A percentile compares a stretch with the other conserved stretches of the same genome.
Evolutionary conservation across 345 rosid genomes (phyloP).

Genomic region (Noccaea bulbosa): DNA sequence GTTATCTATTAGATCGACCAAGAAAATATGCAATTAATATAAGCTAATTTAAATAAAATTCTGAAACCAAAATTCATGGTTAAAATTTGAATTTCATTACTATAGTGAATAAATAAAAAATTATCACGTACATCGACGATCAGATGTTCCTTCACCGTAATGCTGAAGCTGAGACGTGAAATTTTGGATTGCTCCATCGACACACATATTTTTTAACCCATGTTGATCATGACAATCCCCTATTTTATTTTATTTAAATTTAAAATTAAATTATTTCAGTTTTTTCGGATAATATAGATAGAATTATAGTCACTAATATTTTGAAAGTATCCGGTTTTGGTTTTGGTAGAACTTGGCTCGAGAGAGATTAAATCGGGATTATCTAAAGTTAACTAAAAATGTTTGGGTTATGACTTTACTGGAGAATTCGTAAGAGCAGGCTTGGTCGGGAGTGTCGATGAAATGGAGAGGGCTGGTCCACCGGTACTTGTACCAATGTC

Average conservation of each 20-base stretch:
- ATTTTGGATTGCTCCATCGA: slow-evolving; percentile 85
- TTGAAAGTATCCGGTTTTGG: background rate
- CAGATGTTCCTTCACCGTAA: slow-evolving; percentile 79
- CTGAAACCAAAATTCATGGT: no score
- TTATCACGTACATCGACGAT: slow-evolving; percentile 66
- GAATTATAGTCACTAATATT: background rate
- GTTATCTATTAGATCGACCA: slow-evolving; percentile 58
- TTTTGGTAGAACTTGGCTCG: slow-evolving; percentile 8
- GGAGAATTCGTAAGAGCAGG: slow-evolving; percentile 78
- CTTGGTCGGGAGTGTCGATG: slow-evolving; percentile 86
- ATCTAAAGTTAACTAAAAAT: background rate
- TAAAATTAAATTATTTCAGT: background rate
- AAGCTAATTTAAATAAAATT: background rate
- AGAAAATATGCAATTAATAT: background rate
- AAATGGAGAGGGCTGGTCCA: slow-evolving; percentile 91
- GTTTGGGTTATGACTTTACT: slow-evolving; percentile 51
- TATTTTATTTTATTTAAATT: slow-evolving; percentile 23
- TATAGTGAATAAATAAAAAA: background rate
- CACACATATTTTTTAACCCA: slow-evolving; percentile 67
- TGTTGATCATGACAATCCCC: slow-evolving; percentile 88
- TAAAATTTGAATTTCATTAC: background rate
- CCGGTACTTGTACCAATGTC: slow-evolving; percentile 58
- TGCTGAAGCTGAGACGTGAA: slow-evolving; percentile 92
- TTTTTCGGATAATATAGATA: background rate
- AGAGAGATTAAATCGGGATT: background rate